A percentile compares a stretch with the other conserved stretches of the same genome.
Conservation (phyloP, 2,329 filamentous ascomycete genomes). For the Clonostachys chloroleuca region DNA sequence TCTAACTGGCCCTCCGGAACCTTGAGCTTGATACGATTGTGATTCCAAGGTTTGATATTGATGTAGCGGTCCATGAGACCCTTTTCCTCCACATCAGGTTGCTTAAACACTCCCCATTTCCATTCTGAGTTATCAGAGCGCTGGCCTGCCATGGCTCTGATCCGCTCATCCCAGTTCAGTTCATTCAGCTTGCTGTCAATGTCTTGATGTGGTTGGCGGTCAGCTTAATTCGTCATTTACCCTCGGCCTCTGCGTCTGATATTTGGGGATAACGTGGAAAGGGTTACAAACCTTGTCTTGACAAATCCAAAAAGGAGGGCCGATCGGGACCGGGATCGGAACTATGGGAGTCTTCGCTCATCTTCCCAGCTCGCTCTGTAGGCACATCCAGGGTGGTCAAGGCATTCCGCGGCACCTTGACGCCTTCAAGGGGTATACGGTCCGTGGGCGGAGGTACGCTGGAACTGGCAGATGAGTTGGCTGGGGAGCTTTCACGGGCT, state of each 20-base stretch:
- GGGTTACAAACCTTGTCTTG: slow-evolving; percentile 23
- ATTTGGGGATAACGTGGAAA: too few species aligned
- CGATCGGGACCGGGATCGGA: slow-evolving; percentile 15
- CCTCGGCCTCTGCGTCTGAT: slow-evolving; percentile 3
- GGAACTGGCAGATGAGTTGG: slow-evolving; percentile 19
- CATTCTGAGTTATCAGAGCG: slow-evolving; percentile 18
- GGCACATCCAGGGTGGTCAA: slow-evolving; percentile 12
- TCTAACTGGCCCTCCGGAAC: slow-evolving; percentile 71
- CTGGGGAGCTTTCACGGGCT: slow-evolving; percentile 34
- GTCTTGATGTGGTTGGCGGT: slow-evolving; percentile 20
- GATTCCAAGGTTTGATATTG: slow-evolving; percentile 87
- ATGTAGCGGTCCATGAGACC: slow-evolving; percentile 70
- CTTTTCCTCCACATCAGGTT: slow-evolving; percentile 18
- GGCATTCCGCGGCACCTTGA: slow-evolving; percentile 26
- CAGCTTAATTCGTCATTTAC: background rate
- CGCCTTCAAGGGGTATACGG: background rate
- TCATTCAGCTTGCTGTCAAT: slow-evolving; percentile 48
- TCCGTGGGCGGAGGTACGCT: slow-evolving; percentile 17
- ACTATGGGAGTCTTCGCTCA: background rate
- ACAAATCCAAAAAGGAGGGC: slow-evolving; percentile 31
- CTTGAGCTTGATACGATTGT: slow-evolving; percentile 76
- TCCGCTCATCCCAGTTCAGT: slow-evolving; percentile 47
- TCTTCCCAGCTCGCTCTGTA: background rate
- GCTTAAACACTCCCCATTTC: slow-evolving; percentile 28
- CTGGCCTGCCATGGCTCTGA: slow-evolving; percentile 33